Percentiles rank a stretch among this genome's conserved stretches.
phyloP scores from a whole-genome alignment of 345 rosid genomes.

The Nephelium lappaceum region DNA sequence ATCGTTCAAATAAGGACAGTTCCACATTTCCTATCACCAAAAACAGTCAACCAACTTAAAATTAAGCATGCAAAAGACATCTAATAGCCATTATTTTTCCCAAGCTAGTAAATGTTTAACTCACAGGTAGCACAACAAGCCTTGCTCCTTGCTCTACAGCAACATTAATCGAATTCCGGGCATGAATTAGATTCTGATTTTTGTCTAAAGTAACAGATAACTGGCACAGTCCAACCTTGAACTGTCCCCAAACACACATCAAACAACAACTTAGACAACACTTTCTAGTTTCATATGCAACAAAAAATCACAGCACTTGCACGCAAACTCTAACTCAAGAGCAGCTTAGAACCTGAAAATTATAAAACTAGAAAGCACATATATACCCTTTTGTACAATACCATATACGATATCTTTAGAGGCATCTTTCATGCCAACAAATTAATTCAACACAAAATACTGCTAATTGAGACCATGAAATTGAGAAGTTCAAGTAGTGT shows the following conservation, averaged over 20 bases:
- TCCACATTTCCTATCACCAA: conserved; percentile 32
- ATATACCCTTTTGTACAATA: neutral
- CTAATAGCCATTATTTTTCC: neutral
- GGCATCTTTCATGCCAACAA: neutral
- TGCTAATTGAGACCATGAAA: neutral
- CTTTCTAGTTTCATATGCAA: neutral
- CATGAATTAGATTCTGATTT: conserved; percentile 26
- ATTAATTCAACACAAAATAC: too few species aligned
- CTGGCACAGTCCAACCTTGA: conserved; percentile 37
- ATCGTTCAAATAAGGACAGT: conserved; percentile 31
- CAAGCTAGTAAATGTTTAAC: neutral
- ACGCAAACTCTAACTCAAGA: neutral
- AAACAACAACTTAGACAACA: neutral
- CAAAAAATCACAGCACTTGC: neutral
- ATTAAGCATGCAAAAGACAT: neutral
- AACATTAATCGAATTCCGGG: conserved; percentile 17
- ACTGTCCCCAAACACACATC: conserved; percentile 20
- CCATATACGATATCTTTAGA: neutral
- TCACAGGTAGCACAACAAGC: conserved; percentile 28
- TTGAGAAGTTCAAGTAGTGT: neutral
- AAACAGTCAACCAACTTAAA: neutral
- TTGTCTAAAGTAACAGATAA: conserved; percentile 29
- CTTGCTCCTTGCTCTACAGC: conserved; percentile 31
- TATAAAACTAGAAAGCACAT: too few species aligned
- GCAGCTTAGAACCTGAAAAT: neutral